Percentiles rank a stretch among this genome's conserved stretches.
phyloP scores from a whole-genome alignment of 1,139 yeast species.

The Geotrichum restrictum region DNA sequence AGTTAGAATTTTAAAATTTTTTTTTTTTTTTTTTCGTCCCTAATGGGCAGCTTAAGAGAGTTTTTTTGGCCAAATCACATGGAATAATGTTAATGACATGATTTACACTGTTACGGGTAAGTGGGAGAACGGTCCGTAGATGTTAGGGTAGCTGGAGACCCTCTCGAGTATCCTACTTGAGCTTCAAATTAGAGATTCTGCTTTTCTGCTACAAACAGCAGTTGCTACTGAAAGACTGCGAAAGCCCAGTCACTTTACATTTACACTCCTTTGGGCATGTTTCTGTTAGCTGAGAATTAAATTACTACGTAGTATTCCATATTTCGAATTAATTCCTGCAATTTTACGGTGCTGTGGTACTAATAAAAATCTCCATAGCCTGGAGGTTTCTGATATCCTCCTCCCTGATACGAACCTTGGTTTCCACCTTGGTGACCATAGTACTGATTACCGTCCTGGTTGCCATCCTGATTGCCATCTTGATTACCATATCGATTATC shows the following conservation, averaged over 20 bases:
- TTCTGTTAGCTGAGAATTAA: too few relatives aligned
- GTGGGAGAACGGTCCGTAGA: background rate
- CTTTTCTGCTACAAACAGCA: too few relatives aligned
- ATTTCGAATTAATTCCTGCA: too few relatives aligned
- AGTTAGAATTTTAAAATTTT: conserved; percentile 2
- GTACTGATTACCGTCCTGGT: background rate
- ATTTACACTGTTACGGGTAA: background rate
- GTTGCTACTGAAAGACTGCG: too few relatives aligned
- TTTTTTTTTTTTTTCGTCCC: background rate
- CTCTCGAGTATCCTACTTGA: background rate
- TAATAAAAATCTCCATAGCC: background rate
- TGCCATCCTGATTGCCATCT: conserved; percentile 8
- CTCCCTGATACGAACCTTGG: conserved; percentile 6
- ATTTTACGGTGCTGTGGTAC: too few relatives aligned
- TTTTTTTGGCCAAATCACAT: background rate
- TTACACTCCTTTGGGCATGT: too few relatives aligned
- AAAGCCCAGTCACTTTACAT: too few relatives aligned
- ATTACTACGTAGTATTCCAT: too few relatives aligned
- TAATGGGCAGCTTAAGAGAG: conserved; percentile 1
- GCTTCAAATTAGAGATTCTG: background rate
- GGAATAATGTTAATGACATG: background rate
- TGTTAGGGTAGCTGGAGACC: background rate
- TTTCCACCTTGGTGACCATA: conserved; percentile 7
- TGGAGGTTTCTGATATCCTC: background rate
- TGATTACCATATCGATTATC: conserved; percentile 7